Evolutionary conservation across 2,329 filamentous ascomycete genomes (phyloP).

Genomic region (Chlorencoelia australis): DNA sequence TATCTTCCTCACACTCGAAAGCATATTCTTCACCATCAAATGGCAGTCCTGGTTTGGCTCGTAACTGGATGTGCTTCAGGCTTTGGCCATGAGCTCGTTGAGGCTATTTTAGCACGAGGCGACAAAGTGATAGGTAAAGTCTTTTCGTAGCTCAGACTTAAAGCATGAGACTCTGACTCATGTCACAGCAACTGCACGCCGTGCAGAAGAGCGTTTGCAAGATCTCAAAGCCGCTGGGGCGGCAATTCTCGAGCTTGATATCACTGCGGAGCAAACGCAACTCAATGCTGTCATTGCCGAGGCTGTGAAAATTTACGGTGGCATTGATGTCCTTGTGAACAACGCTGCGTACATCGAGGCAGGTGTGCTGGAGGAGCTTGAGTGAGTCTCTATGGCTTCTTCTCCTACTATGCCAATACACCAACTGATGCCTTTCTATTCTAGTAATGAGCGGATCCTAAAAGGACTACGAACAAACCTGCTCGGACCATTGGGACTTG

Average conservation of each 20-base stretch:
- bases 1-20: no score
- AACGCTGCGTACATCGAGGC: constrained; percentile 25
- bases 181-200: constrained; percentile 13
- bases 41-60: constrained; percentile 10
- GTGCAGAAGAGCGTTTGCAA: constrained; percentile 26
- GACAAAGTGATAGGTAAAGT: no score
- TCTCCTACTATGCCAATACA: neutral
- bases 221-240: constrained; percentile 35
- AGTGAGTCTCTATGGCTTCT: constrained; percentile 10
- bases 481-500: constrained; percentile 40
- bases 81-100: constrained; percentile 12
- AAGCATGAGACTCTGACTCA: no score
- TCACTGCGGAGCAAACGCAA: constrained; percentile 30
- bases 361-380: constrained; percentile 22
- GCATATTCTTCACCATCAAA: neutral
- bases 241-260: constrained; percentile 35
- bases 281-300: constrained; percentile 30
- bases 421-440: neutral
- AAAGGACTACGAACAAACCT: constrained; percentile 42
- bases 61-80: constrained; percentile 17
- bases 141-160: no score
- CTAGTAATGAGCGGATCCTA: constrained; percentile 7
- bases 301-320: constrained; percentile 21
- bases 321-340: constrained; percentile 28
- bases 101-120: constrained; percentile 10